phyloP scores from a whole-genome alignment of 208 protist genomes.

The Crithidia mellificae region DNA sequence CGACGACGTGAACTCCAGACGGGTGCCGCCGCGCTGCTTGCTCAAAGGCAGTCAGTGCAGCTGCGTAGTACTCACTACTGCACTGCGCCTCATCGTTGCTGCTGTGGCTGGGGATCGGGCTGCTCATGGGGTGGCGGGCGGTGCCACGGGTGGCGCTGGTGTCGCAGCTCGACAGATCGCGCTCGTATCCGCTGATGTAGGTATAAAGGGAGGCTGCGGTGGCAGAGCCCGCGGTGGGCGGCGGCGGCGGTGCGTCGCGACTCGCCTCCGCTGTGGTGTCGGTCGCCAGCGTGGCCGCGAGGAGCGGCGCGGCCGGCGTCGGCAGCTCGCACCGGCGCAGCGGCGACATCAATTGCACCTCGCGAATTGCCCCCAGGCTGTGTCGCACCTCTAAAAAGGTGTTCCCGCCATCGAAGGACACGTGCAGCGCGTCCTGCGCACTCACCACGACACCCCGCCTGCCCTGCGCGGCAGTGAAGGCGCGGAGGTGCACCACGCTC shows the following conservation, averaged over 20 bases:
- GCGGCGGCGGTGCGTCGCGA: not conserved
- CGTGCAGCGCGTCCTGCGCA: conserved; percentile 50
- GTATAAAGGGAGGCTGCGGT: conserved; percentile 17
- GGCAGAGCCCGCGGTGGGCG: not conserved
- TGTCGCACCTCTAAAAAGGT: conserved; percentile 67
- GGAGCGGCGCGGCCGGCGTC: conserved; percentile 4
- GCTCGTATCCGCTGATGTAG: conserved; percentile 34
- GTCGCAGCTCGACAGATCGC: not conserved
- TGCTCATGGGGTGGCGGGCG: too few species aligned
- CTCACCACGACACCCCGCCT: conserved; percentile 47
- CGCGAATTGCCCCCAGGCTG: conserved; percentile 60
- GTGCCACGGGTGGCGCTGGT: too few species aligned
- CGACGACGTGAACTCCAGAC: conserved; percentile 31
- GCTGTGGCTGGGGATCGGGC: not conserved
- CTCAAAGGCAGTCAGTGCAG: conserved; percentile 11
- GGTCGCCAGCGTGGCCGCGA: conserved; percentile 6
- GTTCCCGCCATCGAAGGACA: conserved; percentile 56
- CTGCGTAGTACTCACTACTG: not conserved
- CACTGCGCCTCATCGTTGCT: not conserved
- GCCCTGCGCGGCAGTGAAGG: conserved; percentile 7
- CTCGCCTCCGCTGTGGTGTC: too few species aligned
- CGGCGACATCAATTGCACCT: conserved; percentile 28
- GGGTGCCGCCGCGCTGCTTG: conserved; percentile 5
- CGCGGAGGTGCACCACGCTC: conserved; percentile 26
- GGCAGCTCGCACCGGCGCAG: conserved; percentile 35